phyloP scores from a whole-genome alignment of 2,329 filamentous ascomycete species.

The Byssothecium circinans region DNA sequence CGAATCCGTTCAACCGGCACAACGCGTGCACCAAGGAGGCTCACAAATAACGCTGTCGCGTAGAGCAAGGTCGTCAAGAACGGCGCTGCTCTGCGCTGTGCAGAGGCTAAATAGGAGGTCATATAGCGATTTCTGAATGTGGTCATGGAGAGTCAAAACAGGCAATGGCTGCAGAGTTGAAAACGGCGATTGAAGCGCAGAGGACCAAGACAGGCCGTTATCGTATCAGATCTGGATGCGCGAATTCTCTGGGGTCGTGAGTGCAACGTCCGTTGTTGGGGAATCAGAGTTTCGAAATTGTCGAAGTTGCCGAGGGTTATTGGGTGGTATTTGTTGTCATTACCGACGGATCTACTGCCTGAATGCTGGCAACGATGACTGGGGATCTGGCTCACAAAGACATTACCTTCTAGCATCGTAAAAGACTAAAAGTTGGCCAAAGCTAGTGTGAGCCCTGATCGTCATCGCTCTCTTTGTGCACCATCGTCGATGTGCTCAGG shows the following conservation, averaged over 20 bases:
- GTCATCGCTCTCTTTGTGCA: not conserved
- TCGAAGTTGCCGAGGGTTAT: conserved; percentile 6
- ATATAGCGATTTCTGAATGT: too few relatives aligned
- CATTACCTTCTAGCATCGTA: not conserved
- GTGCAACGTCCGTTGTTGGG: conserved; percentile 13
- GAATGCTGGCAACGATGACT: conserved; percentile 12
- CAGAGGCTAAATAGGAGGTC: too few relatives aligned
- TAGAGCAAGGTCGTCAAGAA: too few relatives aligned
- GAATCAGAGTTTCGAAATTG: conserved; percentile 11
- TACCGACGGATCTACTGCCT: conserved; percentile 20
- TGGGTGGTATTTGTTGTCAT: conserved; percentile 13
- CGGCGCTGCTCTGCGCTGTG: too few relatives aligned
- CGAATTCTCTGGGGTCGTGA: not conserved
- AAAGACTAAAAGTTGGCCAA: not conserved
- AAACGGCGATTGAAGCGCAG: too few relatives aligned
- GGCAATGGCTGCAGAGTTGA: too few relatives aligned
- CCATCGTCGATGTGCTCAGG: too few relatives aligned
- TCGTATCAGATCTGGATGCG: not conserved
- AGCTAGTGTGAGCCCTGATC: not conserved
- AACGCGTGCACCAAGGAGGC: too few relatives aligned
- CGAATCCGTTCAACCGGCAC: not conserved
- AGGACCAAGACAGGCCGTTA: not conserved
- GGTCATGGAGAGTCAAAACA: too few relatives aligned
- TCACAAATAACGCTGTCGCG: too few relatives aligned
- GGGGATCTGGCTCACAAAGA: not conserved